These are phyloP conservation scores for Ogataea naganishii DNA, from an alignment of 805 yeast species.

Conservation along the genomic window DNA sequence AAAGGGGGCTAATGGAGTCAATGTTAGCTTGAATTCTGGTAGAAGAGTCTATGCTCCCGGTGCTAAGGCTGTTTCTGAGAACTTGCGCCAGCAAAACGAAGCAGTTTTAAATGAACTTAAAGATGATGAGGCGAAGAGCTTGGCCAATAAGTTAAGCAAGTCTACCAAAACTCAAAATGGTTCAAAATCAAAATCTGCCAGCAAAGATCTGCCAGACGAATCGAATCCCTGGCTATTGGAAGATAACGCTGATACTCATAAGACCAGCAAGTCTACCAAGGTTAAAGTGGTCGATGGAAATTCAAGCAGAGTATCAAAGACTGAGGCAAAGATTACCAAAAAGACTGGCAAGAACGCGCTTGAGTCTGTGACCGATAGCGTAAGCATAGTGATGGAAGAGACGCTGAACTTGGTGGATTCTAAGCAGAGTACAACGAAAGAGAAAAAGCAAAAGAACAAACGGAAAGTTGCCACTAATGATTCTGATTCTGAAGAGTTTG, in stretches of 20 bases:
- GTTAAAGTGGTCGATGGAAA: constrained; percentile 38
- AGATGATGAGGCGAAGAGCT: constrained; percentile 39
- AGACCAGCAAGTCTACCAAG: constrained; percentile 30
- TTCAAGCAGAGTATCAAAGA: constrained; percentile 41
- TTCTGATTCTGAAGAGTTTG: constrained; percentile 27
- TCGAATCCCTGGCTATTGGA: constrained; percentile 44
- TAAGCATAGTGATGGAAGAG: constrained; percentile 39
- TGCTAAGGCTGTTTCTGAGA: constrained; percentile 30
- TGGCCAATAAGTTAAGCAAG: constrained; percentile 30
- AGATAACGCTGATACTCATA: constrained; percentile 17
- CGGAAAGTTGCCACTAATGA: constrained; percentile 3
- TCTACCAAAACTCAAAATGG: constrained; percentile 6
- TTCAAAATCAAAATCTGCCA: constrained; percentile 3
- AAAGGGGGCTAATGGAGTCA: constrained; percentile 32
- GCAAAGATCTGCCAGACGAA: constrained; percentile 15
- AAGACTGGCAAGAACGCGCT: constrained; percentile 8
- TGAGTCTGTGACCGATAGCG: constrained; percentile 28
- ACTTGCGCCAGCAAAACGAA: constrained; percentile 26
- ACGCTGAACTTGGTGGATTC: constrained; percentile 48
- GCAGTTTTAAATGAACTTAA: constrained; percentile 34
- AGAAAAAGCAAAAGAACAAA: constrained; percentile 19
- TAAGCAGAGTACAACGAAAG: too few relatives aligned
- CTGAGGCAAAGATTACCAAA: constrained; percentile 34
- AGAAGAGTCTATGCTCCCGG: constrained; percentile 74
- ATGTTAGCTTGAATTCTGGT: constrained; percentile 56